Base-by-base conservation (phyloP, 208 protist species). In the Wallacemonas sp. region DNA sequence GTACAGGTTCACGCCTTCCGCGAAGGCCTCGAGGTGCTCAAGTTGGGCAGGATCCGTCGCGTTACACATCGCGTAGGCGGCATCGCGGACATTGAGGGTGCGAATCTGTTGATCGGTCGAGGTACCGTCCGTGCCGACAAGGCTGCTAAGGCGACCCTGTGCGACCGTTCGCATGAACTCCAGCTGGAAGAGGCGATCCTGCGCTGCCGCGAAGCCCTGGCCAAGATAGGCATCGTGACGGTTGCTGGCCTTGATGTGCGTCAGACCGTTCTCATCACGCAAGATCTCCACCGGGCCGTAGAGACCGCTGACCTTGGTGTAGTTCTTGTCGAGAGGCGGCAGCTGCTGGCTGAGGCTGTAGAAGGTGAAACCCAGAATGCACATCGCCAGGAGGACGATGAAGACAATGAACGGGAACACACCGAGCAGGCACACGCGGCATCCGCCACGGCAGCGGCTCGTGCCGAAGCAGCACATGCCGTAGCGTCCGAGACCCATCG, bases 151-250 rank as follows among this genome's bases (percentile, higher is more conserved):
- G 43, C 84, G 52, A 11, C 80, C 80, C 27, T 68, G 62, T 16
- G 64, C 72, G 1, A 75, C 65, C 5, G 75, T 65, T 36, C 83
- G 83, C 58, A 83, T 71, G 49, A 85, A 86, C 61, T 87, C 78
- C 8, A 87, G 65, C 71, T 90, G 83, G 48, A 83, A 90, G 34
- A 90, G 78, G 49, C 83, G 67, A 49, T 87, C 80, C 68, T 90
- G 83, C 29, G 83, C 83, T 19, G 69, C 70, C 1, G 78, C 79
- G 26, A 85, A 86, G 49, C 83, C 80, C 63, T 90, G 83, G 21
- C 79, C 83, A 55, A 90, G 78, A 67, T 76, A 81, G 17, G 83
- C 83, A 49, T 90, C 83, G 19, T 75, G 73, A 26, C 76, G 79
- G 46, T 52, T 80, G 62, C 61, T 74, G 14, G 83, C 80, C 56